Conservation (phyloP, 2,329 filamentous ascomycete genomes). For the Colletotrichum horii region DNA sequence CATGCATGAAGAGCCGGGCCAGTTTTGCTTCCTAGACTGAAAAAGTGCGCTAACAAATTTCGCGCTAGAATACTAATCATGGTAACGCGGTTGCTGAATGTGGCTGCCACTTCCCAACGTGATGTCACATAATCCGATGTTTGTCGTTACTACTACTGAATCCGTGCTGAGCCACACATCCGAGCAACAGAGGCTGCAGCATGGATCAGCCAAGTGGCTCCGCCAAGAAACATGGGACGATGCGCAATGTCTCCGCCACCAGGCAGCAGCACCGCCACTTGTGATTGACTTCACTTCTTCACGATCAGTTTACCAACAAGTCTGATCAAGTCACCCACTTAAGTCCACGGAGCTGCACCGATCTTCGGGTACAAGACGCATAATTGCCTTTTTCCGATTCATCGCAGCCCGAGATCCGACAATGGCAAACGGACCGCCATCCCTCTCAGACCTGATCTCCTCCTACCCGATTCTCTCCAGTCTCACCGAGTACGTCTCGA, state of each 20-base stretch:
- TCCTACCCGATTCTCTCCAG: constrained; percentile 5
- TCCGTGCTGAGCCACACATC: neutral
- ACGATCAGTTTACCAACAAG: neutral
- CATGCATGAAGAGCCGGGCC: no score
- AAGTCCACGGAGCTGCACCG: fast-evolving
- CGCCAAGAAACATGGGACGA: neutral
- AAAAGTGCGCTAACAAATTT: no score
- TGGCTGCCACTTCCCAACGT: neutral
- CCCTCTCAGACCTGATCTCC: neutral
- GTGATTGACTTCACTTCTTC: neutral
- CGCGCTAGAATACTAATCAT: no score
- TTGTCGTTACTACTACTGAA: no score
- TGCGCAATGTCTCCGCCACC: neutral
- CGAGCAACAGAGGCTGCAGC: neutral
- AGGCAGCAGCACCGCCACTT: neutral
- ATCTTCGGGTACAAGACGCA: fast-evolving
- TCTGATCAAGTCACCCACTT: neutral
- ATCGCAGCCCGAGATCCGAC: neutral
- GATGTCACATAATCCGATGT: neutral
- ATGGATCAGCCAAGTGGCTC: neutral
- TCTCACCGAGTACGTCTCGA: constrained; percentile 3
- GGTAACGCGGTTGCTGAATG: neutral
- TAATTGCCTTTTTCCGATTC: fast-evolving
- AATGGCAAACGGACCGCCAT: neutral
- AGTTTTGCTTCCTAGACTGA: no score